A percentile compares a stretch with the other conserved stretches of the same genome.
These are phyloP conservation scores for Colletotrichum sidae DNA, from an alignment of 2,329 filamentous ascomycete species.

Conservation along the genomic window DNA sequence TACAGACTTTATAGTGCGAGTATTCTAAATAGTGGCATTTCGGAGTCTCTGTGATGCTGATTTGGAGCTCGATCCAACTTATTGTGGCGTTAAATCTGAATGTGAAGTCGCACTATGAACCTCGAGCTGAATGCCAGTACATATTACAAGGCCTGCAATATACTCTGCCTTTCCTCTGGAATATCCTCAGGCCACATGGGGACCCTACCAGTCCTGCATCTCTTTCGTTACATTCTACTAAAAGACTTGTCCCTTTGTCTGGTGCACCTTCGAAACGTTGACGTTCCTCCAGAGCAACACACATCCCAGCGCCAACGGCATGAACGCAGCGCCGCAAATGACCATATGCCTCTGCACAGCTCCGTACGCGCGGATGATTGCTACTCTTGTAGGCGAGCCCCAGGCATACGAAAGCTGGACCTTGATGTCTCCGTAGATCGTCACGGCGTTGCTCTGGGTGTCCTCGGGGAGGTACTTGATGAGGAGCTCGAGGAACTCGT, in stretches of 20 bases:
- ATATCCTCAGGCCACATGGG: no score
- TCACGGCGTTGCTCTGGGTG: slow-evolving; percentile 56
- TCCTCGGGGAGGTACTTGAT: slow-evolving; percentile 50
- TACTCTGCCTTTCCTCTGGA: no score
- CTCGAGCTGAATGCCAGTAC: no score
- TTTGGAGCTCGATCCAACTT: no score
- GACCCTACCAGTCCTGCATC: no score
- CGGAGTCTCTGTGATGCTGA: no score
- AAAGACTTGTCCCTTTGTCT: slow-evolving; percentile 33
- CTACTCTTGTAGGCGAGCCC: slow-evolving; percentile 53
- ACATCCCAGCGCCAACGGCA: slow-evolving; percentile 28
- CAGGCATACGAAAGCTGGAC: slow-evolving; percentile 53
- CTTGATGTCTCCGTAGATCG: slow-evolving; percentile 50
- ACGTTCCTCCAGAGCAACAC: slow-evolving; percentile 34
- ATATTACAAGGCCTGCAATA: no score
- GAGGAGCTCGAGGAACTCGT: slow-evolving; percentile 52
- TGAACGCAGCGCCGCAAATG: slow-evolving; percentile 40
- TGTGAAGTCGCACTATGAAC: no score
- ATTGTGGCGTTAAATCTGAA: no score
- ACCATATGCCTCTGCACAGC: slow-evolving; percentile 57
- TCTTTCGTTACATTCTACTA: neutral
- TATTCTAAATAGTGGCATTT: no score
- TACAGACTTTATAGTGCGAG: no score
- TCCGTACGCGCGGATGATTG: slow-evolving; percentile 59
- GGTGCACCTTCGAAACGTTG: slow-evolving; percentile 28